A percentile compares a stretch with the other conserved stretches of the same genome.
phyloP scores from a whole-genome alignment of 2,329 filamentous ascomycete genomes.

The Ceratocystis ficicola region DNA sequence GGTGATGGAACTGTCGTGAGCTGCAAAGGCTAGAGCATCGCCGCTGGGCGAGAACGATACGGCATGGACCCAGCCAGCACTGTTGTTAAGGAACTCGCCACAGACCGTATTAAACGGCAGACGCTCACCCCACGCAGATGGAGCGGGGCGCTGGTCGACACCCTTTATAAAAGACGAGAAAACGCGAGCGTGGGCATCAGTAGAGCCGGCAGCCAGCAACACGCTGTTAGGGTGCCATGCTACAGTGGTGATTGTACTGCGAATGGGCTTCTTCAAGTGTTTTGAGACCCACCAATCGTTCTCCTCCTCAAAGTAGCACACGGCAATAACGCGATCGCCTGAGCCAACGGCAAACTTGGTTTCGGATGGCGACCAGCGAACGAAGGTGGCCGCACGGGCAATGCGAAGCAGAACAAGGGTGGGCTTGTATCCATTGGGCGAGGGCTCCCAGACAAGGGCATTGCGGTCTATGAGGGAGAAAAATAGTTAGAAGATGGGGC shows the following conservation, averaged over 20 bases:
- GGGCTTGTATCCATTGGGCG: constrained; percentile 86
- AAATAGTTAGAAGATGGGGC: not conserved
- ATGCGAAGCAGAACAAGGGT: constrained; percentile 94
- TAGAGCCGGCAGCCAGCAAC: constrained; percentile 86
- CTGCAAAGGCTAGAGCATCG: constrained; percentile 82
- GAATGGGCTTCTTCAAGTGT: constrained; percentile 97
- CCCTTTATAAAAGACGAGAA: constrained; percentile 96
- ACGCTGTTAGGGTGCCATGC: constrained; percentile 98
- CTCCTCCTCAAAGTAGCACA: constrained; percentile 98
- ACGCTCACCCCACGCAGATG: constrained; percentile 85
- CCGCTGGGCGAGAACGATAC: constrained; percentile 88
- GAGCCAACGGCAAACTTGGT: constrained; percentile 96
- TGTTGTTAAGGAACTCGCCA: constrained; percentile 90
- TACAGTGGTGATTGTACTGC: constrained; percentile 88
- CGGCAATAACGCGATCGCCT: constrained; percentile 83
- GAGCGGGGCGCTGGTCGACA: constrained; percentile 72
- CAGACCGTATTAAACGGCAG: constrained; percentile 97
- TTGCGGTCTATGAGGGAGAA: constrained; percentile 61
- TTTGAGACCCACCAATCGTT: constrained; percentile 99
- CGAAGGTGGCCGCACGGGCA: constrained; percentile 90
- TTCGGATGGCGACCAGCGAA: constrained; percentile 93
- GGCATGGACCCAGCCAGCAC: constrained; percentile 90
- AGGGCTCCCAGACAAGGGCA: constrained; percentile 94
- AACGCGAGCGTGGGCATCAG: constrained; percentile 88
- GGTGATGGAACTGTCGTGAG: constrained; percentile 92